These are phyloP conservation scores for Fusarium metavorans DNA, from an alignment of 2,329 filamentous ascomycete genomes.

Conservation along the genomic window DNA sequence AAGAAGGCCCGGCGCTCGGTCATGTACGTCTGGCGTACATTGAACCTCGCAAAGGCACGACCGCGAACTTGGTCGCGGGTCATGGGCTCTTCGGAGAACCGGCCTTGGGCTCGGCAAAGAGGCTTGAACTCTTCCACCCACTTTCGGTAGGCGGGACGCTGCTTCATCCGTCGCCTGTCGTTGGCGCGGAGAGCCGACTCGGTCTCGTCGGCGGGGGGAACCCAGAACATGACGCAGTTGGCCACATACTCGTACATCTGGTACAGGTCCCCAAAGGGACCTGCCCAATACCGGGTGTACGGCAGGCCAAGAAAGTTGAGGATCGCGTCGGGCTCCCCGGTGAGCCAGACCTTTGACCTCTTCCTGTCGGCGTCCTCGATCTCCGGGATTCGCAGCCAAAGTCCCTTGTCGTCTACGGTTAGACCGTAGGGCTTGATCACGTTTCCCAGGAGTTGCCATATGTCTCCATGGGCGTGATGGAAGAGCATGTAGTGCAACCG, in stretches of 20 bases:
- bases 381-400: conserved; percentile 76
- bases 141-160: conserved; percentile 66
- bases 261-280: conserved; percentile 65
- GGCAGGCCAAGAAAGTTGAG: conserved; percentile 74
- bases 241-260: conserved; percentile 73
- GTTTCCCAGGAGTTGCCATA: conserved; percentile 73
- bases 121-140: conserved; percentile 77
- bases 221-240: conserved; percentile 69
- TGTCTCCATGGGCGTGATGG: conserved; percentile 78
- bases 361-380: conserved; percentile 71
- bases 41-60: conserved; percentile 67
- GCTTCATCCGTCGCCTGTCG: conserved; percentile 67
- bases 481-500: conserved; percentile 74
- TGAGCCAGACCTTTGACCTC: conserved; percentile 70
- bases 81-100: conserved; percentile 45
- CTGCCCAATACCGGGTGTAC: conserved; percentile 57
- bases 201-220: conserved; percentile 48
- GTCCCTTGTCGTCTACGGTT: conserved; percentile 70
- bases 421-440: conserved; percentile 75
- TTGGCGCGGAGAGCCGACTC: conserved; percentile 54
- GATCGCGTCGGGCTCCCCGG: conserved; percentile 64
- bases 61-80: conserved; percentile 61
- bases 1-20: conserved; percentile 52
- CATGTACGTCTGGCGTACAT: conserved; percentile 57
- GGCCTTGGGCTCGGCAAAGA: conserved; percentile 55